Base-by-base conservation (phyloP, 495 filamentous ascomycete genomes). In the Neurospora sp. region DNA sequence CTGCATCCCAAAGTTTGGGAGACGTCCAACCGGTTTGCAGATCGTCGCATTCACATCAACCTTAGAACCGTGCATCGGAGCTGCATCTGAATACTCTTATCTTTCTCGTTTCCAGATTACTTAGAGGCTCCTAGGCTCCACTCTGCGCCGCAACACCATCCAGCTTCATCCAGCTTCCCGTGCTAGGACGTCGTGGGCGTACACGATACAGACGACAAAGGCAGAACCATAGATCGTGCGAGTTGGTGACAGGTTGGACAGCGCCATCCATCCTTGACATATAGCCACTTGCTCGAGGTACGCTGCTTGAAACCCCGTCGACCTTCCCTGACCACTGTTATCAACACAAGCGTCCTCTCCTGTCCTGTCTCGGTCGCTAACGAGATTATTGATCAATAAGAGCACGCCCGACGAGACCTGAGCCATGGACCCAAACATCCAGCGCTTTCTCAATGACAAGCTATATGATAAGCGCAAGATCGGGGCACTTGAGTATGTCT, bases 401-500 rank as follows among this genome's bases (percentile, higher is more conserved):
- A 61, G 53, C 27, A 35, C 53, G 53, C 27, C 53, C 14, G 27
- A 37, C 53, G 14, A 65, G 27, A 69, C 20, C 75, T 65, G 72
- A 78, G 76, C 71, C 75, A 99, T 99, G 96, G 96, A 99, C 84
- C 83, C 88, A 76, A 90, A 89, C 80, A 89, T 97, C 78, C 93
- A 97, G 82, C 92, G 95, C 75, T 86, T 93, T 75, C 89, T 99
- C 80, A 97, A 94, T 79, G 96, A 99, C 82, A 98, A 97, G 88
- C 90, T 98, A 74, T 99, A 99, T 79, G 96, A 99, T 74, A 96
- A 94, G 84, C 89, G 96, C 78, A 98, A 98, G 81, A 90, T 93
- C 76, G 96, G 96, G 59, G 96, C 96, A 75, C 88, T 99, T 41
- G 96, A 99, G 96, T 98, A 90, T 78, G 94, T 85, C 70, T 3